These are phyloP conservation scores for Yamadazyma songkhlaensis DNA, from an alignment of 1,139 yeast genomes.

Conservation along the genomic window DNA sequence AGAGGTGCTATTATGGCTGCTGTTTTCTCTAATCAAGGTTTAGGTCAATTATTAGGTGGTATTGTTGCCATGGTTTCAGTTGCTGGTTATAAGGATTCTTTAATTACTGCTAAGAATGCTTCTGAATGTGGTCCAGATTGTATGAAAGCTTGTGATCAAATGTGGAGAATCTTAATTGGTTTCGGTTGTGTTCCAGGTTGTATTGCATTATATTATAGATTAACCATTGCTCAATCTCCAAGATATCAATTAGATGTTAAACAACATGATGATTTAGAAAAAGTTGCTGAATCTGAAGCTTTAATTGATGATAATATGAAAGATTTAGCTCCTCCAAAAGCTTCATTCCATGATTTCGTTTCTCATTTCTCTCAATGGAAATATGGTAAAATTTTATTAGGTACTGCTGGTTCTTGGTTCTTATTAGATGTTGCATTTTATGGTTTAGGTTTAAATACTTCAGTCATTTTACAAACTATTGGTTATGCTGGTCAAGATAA, in stretches of 20 bases:
- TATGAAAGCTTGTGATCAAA: constrained; percentile 77
- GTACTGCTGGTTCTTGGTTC: constrained; percentile 98
- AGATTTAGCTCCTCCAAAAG: constrained; percentile 53
- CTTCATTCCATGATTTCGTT: constrained; percentile 59
- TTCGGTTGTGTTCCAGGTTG: constrained; percentile 87
- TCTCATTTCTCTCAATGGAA: constrained; percentile 83
- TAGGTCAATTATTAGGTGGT: constrained; percentile 89
- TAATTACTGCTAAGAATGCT: constrained; percentile 49
- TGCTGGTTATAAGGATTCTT: constrained; percentile 64
- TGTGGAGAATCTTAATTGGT: constrained; percentile 91
- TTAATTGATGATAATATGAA: constrained; percentile 48
- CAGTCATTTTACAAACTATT: constrained; percentile 78
- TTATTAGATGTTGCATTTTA: constrained; percentile 93
- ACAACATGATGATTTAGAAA: constrained; percentile 51
- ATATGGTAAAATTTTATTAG: constrained; percentile 78
- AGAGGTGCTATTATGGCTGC: constrained; percentile 97
- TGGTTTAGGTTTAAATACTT: constrained; percentile 80
- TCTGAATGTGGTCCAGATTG: constrained; percentile 63
- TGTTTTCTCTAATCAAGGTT: constrained; percentile 89
- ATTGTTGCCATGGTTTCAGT: constrained; percentile 70
- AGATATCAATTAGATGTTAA: constrained; percentile 78
- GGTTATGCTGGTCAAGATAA: constrained; percentile 73
- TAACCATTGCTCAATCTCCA: constrained; percentile 92
- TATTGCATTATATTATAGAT: constrained; percentile 80
- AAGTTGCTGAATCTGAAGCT: constrained; percentile 59